Evolutionary conservation across 176 grass and related monocot species (phyloP).

Genomic region (Cocos nucifera): DNA sequence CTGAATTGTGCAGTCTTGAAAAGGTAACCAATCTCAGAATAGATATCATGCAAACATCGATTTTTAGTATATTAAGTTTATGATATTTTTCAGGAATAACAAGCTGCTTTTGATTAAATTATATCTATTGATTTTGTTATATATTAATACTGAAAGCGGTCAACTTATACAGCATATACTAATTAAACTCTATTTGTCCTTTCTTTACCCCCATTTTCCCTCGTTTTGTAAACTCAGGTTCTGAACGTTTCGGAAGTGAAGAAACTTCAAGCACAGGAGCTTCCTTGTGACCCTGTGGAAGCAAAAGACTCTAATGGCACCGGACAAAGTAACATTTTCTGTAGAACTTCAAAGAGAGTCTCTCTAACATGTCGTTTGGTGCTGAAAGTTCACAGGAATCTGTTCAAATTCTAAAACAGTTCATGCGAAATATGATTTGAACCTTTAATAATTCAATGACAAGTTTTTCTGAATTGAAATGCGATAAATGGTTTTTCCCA

Average conservation of each 20-base stretch:
- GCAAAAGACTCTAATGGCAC: constrained; percentile 5
- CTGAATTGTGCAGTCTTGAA: constrained; percentile 45
- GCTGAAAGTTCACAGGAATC: constrained; percentile 66
- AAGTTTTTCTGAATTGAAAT: too few species aligned
- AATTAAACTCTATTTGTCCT: neutral
- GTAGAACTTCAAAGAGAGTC: constrained; percentile 44
- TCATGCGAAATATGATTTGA: too few species aligned
- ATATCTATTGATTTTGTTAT: neutral
- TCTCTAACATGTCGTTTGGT: constrained; percentile 82
- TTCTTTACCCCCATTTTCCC: constrained; percentile 7
- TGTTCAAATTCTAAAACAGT: constrained; percentile 56
- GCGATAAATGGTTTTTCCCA: too few species aligned
- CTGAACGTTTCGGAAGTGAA: constrained; percentile 40
- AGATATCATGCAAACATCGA: too few species aligned
- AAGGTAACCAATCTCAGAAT: constrained; percentile 32
- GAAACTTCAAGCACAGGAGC: constrained; percentile 30
- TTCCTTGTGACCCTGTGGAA: constrained; percentile 4
- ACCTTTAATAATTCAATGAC: too few species aligned
- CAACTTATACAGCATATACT: neutral
- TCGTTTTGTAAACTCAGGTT: constrained; percentile 25
- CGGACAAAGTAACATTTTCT: constrained; percentile 32
- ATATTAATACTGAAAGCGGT: neutral
- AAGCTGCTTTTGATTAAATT: neutral
- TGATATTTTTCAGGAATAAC: too few species aligned
- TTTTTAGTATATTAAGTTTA: too few species aligned